phyloP scores from a whole-genome alignment of 2,329 filamentous ascomycete genomes.

The Aureobasidium vineae region DNA sequence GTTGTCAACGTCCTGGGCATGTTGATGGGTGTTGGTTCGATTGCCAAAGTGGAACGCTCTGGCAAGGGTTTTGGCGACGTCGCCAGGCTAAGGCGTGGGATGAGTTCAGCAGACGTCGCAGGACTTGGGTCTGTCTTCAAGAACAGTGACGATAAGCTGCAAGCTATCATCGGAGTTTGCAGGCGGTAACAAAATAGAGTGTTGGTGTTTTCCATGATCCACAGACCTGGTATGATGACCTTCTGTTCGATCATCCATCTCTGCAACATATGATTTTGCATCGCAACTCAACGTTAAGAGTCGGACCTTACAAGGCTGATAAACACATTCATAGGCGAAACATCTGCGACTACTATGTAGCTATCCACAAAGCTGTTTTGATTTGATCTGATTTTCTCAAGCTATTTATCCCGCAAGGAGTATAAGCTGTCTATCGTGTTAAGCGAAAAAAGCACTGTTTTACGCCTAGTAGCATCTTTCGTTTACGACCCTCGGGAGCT shows the following conservation, averaged over 20 bases:
- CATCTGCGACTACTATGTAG: too few relatives aligned
- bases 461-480: background rate
- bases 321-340: too few relatives aligned
- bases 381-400: background rate
- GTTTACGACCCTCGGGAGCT: background rate
- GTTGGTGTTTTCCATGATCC: too few relatives aligned
- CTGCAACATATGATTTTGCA: too few relatives aligned
- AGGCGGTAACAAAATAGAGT: background rate
- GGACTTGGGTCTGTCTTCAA: slow-evolving; percentile 16
- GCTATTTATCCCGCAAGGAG: background rate
- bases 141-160: slow-evolving; percentile 23
- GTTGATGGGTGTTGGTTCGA: slow-evolving; percentile 26
- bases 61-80: slow-evolving; percentile 13
- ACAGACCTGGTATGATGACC: too few relatives aligned
- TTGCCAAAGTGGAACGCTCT: slow-evolving; percentile 26
- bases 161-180: slow-evolving; percentile 19
- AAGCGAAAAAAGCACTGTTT: background rate
- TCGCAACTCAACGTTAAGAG: too few relatives aligned
- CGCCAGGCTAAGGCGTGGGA: slow-evolving; percentile 18
- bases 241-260: too few relatives aligned
- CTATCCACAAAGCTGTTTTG: background rate
- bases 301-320: too few relatives aligned
- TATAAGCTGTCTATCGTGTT: background rate
- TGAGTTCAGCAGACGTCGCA: slow-evolving; percentile 2
- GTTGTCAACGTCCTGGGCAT: slow-evolving; percentile 28